Evolutionary conservation across 192 early-diverging fungal species (phyloP).

Genomic region (Umbelopsis sp.): DNA sequence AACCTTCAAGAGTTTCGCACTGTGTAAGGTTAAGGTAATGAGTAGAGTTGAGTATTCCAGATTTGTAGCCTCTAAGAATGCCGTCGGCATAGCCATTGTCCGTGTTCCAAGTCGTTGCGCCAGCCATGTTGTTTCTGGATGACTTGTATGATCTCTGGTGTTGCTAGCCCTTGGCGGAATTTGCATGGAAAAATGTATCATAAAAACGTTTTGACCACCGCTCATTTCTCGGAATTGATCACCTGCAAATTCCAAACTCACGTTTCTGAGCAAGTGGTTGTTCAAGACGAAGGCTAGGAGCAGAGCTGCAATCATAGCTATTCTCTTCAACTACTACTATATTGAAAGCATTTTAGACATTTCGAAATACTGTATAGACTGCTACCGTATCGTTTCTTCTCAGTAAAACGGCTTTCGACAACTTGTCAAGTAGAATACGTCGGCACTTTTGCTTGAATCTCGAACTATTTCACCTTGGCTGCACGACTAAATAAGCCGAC

Average conservation of each 20-base stretch:
- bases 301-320: conserved; percentile 2
- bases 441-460: neutral
- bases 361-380: neutral
- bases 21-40: conserved; percentile 96
- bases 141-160: neutral
- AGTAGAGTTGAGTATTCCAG: conserved; percentile 76
- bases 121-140: conserved; percentile 27
- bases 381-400: neutral
- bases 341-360: neutral
- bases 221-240: conserved; percentile 6
- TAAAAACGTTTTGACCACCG: conserved; percentile 1
- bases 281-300: neutral
- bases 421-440: neutral
- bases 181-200: neutral
- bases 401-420: neutral
- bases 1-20: conserved; percentile 96
- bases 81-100: conserved; percentile 93
- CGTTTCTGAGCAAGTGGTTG: neutral
- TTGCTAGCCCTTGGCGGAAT: neutral
- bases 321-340: neutral
- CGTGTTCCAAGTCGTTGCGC: conserved; percentile 74
- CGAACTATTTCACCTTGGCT: neutral
- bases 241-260: conserved; percentile 15
- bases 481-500: neutral
- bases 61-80: conserved; percentile 92